These are phyloP conservation scores for Kwoniella shandongensis DNA, from an alignment of 768 basidiomycete species.

Conservation along the genomic window DNA sequence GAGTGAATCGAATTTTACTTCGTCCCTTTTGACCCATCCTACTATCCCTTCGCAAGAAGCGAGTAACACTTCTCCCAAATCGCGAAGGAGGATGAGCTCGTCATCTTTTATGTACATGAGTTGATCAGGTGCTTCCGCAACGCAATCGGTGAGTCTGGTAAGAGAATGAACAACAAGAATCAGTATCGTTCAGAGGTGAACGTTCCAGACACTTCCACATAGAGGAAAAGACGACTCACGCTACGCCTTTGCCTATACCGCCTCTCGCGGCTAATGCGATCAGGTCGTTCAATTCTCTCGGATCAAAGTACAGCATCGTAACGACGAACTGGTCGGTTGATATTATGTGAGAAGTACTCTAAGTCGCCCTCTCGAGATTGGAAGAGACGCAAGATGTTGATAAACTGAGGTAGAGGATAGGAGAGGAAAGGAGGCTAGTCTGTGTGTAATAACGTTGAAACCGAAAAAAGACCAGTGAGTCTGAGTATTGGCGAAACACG, in stretches of 20 bases:
- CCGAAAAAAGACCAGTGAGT: too few relatives aligned
- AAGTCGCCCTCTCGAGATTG: too few relatives aligned
- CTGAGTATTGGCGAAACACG: too few relatives aligned
- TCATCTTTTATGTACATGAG: conserved; percentile 47
- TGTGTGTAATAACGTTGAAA: too few relatives aligned
- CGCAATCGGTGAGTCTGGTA: conserved; percentile 34
- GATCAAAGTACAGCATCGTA: conserved; percentile 33
- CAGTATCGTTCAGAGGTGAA: conserved; percentile 7
- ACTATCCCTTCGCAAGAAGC: conserved; percentile 47
- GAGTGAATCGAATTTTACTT: conserved; percentile 26
- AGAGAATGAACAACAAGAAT: neutral
- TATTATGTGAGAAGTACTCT: too few relatives aligned
- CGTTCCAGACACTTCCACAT: neutral
- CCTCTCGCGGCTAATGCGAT: conserved; percentile 37
- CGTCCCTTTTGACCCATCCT: conserved; percentile 40
- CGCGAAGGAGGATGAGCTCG: conserved; percentile 40
- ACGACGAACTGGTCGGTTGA: neutral
- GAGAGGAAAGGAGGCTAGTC: too few relatives aligned
- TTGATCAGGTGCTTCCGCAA: conserved; percentile 44
- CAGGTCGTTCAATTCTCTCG: conserved; percentile 39
- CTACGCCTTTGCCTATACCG: conserved; percentile 41
- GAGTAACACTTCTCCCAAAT: conserved; percentile 29
- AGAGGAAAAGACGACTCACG: conserved; percentile 29
- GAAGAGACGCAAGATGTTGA: too few relatives aligned
- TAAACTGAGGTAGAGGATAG: too few relatives aligned